phyloP scores from a whole-genome alignment of 352 stramenopile genomes.

The Phytophthora litchii region DNA sequence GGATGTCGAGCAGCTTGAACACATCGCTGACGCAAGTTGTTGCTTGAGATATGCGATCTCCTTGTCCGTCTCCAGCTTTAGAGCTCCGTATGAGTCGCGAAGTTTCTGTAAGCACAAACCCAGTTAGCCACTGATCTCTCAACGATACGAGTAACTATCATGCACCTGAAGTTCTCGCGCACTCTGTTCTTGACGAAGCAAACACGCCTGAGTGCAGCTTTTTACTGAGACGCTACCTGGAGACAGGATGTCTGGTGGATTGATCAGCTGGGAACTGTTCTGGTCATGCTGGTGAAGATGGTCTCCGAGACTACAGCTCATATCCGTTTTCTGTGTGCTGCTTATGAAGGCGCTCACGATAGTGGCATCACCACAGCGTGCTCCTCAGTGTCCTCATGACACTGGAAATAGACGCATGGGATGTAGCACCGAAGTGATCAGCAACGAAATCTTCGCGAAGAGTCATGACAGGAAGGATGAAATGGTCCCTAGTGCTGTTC shows the following conservation, averaged over 20 bases:
- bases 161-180: slow-evolving; percentile 41
- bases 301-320: slow-evolving; percentile 19
- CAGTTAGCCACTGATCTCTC: slow-evolving; percentile 6
- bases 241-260: not conserved
- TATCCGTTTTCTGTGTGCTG: slow-evolving; percentile 1
- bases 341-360: slow-evolving; percentile 1
- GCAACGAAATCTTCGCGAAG: slow-evolving; percentile 24
- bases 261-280: not conserved
- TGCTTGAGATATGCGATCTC: slow-evolving; percentile 60
- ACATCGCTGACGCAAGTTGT: slow-evolving; percentile 28
- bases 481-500: slow-evolving; percentile 3
- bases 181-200: slow-evolving; percentile 35
- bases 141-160: not conserved
- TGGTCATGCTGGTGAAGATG: slow-evolving; percentile 13
- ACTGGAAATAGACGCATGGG: slow-evolving; percentile 18
- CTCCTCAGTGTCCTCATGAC: slow-evolving; percentile 1
- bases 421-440: slow-evolving; percentile 9
- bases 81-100: slow-evolving; percentile 55
- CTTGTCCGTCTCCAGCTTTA: slow-evolving; percentile 60
- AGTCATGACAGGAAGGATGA: slow-evolving; percentile 11
- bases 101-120: slow-evolving; percentile 38
- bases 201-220: slow-evolving; percentile 33
- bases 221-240: slow-evolving; percentile 3
- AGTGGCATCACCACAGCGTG: slow-evolving; percentile 2
- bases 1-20: not conserved